Conservation (phyloP, 2,329 filamentous ascomycete species). For the Huntiella omanensis region DNA sequence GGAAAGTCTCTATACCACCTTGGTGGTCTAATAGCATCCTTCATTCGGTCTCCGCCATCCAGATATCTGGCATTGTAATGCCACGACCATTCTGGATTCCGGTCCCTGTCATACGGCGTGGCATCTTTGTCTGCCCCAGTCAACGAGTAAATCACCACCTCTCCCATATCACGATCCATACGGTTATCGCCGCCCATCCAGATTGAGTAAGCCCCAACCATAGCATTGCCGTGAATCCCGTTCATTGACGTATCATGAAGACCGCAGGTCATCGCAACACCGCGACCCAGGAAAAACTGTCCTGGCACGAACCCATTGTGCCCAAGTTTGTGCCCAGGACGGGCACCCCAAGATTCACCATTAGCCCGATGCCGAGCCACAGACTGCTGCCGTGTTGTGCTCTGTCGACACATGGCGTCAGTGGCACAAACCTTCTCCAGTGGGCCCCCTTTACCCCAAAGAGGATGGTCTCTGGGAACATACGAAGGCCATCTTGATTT, state of each 20-base stretch:
- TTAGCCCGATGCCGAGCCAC: not conserved
- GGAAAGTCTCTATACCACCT: not conserved
- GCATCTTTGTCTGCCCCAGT: slow-evolving; percentile 4
- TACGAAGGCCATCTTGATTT: slow-evolving; percentile 4
- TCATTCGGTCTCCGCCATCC: slow-evolving; percentile 2
- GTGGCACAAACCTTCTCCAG: slow-evolving; percentile 5
- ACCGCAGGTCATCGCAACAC: slow-evolving; percentile 3
- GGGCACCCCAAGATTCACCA: slow-evolving; percentile 4
- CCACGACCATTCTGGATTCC: not conserved
- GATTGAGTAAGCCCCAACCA: slow-evolving; percentile 7
- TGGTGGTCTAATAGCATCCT: slow-evolving; percentile 1
- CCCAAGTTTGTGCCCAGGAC: slow-evolving; percentile 3
- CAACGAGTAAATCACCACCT: slow-evolving; percentile 8
- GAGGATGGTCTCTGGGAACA: slow-evolving; percentile 4
- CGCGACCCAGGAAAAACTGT: slow-evolving; percentile 7
- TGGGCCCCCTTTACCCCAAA: slow-evolving; percentile 7
- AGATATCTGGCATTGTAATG: not conserved
- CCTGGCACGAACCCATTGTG: slow-evolving; percentile 9
- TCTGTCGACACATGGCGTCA: not conserved
- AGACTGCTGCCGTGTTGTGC: slow-evolving; percentile 5
- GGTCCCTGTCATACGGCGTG: not conserved
- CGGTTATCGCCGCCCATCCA: slow-evolving; percentile 10
- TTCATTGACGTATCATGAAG: slow-evolving; percentile 7
- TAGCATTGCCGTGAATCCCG: slow-evolving; percentile 1
- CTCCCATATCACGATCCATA: slow-evolving; percentile 7